A percentile compares a stretch with the other conserved stretches of the same genome.
Conservation (phyloP, 2,329 filamentous ascomycete species). For the Fusarium sulawesiense region DNA sequence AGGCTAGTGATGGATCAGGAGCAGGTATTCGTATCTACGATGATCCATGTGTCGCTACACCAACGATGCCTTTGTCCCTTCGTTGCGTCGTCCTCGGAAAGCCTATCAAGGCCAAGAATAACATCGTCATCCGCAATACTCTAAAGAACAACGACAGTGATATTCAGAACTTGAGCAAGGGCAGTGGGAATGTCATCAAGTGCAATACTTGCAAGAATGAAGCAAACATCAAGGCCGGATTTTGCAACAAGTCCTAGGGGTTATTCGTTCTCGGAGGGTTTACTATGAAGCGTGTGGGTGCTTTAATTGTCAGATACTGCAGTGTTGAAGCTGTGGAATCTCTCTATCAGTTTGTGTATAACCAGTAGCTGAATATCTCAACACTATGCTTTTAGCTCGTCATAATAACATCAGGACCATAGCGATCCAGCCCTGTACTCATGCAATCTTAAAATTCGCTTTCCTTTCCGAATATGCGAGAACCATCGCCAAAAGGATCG, state of each 20-base stretch:
- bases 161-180: conserved; percentile 28
- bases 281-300: too few species aligned
- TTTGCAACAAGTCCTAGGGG: conserved; percentile 13
- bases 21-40: conserved; percentile 45
- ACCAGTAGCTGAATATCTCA: not conserved
- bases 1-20: conserved; percentile 22
- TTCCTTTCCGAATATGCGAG: conserved; percentile 1
- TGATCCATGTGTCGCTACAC: conserved; percentile 25
- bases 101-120: conserved; percentile 40
- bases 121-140: conserved; percentile 47
- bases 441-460: not conserved
- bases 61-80: not conserved
- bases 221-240: conserved; percentile 11
- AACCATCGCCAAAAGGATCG: not conserved
- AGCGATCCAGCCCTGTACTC: not conserved
- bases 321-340: too few species aligned
- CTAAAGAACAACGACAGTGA: conserved; percentile 48
- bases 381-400: not conserved
- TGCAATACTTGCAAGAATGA: conserved; percentile 41
- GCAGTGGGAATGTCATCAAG: conserved; percentile 39
- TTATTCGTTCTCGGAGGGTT: too few species aligned
- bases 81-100: conserved; percentile 25
- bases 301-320: rapidly evolving
- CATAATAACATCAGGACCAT: not conserved
- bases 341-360: not conserved